These are phyloP conservation scores for Cicer bijugum DNA, from an alignment of 306 rosid species.

Conservation along the genomic window DNA sequence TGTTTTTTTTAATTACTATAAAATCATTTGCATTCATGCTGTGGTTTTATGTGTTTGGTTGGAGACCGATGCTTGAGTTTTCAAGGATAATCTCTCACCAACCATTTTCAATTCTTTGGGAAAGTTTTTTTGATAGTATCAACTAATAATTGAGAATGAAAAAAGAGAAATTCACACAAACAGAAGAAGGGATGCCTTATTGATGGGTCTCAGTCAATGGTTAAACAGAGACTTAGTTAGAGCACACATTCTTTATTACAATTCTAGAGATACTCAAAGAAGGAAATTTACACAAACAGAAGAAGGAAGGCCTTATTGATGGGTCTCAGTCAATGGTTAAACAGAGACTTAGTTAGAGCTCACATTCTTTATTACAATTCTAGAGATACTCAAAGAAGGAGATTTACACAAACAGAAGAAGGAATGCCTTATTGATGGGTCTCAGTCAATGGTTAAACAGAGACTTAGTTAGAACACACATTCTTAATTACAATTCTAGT, in stretches of 20 bases:
- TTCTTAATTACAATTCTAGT: not conserved
- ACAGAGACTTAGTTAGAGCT: not conserved
- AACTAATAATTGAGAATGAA: not conserved
- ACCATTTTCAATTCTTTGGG: constrained; percentile 12
- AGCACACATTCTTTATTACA: not conserved
- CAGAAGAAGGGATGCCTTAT: not conserved
- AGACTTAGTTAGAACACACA: not conserved
- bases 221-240: constrained; percentile 1
- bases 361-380: not conserved
- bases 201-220: not conserved
- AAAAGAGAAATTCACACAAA: not conserved
- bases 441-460: not conserved
- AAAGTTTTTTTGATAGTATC: constrained; percentile 7
- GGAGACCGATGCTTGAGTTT: constrained; percentile 6
- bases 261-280: not conserved
- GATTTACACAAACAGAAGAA: not conserved
- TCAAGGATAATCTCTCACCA: constrained; percentile 4
- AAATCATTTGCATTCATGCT: not conserved
- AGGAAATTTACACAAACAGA: not conserved
- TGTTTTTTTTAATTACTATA: not conserved
- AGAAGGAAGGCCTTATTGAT: constrained; percentile 8
- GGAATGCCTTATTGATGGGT: constrained; percentile 11
- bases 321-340: not conserved
- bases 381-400: not conserved
- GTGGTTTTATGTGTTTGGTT: constrained; percentile 9